Evolutionary conservation across 2,329 filamentous ascomycete genomes (phyloP).

Genomic region (Cercospora berteroae): DNA sequence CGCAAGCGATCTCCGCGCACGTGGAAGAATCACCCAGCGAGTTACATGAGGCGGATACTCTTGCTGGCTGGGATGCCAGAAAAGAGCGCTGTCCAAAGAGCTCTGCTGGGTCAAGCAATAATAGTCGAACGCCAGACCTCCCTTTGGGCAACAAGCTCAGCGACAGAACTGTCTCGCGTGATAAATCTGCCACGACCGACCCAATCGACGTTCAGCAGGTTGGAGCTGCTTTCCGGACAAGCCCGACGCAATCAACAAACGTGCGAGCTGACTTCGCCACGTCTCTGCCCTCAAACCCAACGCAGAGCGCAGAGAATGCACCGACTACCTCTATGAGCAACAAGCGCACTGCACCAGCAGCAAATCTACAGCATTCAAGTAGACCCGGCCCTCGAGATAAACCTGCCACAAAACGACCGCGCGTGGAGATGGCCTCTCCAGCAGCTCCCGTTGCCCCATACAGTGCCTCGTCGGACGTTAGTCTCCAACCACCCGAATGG

Average conservation of each 20-base stretch:
- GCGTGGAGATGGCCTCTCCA: not conserved
- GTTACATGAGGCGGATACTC: not conserved
- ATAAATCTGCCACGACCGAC: not conserved
- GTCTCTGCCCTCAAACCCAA: not conserved
- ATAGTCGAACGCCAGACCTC: not conserved
- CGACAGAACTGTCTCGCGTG: not conserved
- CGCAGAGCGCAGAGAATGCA: not conserved
- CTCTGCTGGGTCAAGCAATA: too few species aligned
- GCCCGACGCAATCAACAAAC: not conserved
- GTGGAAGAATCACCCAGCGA: too few species aligned
- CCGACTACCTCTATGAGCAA: not conserved
- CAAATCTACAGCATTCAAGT: not conserved
- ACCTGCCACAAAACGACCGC: too few species aligned
- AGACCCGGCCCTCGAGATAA: too few species aligned
- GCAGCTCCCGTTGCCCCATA: not conserved
- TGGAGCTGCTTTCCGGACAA: not conserved
- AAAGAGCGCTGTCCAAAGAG: not conserved
- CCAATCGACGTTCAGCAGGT: not conserved
- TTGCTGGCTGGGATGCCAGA: not conserved
- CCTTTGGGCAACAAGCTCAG: too few species aligned
- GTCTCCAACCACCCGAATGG: constrained; percentile 23
- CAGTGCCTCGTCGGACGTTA: not conserved
- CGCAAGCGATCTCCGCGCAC: too few species aligned
- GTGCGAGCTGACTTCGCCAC: not conserved
- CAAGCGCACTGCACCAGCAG: not conserved